phyloP scores from a whole-genome alignment of 306 rosid species.

The Dicorynia guianensis region DNA sequence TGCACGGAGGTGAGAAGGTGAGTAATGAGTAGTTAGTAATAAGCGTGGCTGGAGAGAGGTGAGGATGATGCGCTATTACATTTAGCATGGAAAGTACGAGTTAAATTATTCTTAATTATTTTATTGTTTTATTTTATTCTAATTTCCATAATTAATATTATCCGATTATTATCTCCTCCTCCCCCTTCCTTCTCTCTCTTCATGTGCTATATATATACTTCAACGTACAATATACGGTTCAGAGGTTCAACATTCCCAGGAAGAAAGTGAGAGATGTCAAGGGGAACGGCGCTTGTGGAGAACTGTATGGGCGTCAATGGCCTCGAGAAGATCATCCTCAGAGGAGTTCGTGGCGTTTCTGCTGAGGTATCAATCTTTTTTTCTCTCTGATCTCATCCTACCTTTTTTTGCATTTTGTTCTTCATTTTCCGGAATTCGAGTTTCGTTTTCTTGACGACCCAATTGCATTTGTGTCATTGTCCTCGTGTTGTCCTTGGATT shows the following conservation, averaged over 20 bases:
- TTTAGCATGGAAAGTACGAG: no score
- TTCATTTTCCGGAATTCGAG: not conserved
- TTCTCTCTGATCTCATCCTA: constrained; percentile 3
- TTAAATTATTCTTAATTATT: no score
- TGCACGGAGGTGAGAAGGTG: no score
- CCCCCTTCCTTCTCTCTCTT: not conserved
- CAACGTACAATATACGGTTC: not conserved
- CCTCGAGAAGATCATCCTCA: constrained; percentile 64
- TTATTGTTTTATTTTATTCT: no score
- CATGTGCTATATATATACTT: not conserved
- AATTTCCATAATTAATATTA: not conserved
- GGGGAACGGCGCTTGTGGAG: constrained; percentile 49
- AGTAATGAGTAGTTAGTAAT: no score
- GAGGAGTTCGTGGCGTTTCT: constrained; percentile 61
- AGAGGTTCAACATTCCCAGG: not conserved
- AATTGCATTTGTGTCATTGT: not conserved
- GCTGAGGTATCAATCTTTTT: constrained; percentile 57
- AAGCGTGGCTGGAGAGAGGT: no score
- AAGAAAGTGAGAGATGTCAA: constrained; percentile 39
- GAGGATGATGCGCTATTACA: no score
- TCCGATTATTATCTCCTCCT: not conserved
- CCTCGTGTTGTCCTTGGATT: not conserved
- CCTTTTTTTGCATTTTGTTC: not conserved
- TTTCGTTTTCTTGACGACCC: not conserved
- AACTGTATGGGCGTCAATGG: constrained; percentile 56